Conservation (phyloP, 2,329 filamentous ascomycete genomes). For the Cercospora sp. region DNA sequence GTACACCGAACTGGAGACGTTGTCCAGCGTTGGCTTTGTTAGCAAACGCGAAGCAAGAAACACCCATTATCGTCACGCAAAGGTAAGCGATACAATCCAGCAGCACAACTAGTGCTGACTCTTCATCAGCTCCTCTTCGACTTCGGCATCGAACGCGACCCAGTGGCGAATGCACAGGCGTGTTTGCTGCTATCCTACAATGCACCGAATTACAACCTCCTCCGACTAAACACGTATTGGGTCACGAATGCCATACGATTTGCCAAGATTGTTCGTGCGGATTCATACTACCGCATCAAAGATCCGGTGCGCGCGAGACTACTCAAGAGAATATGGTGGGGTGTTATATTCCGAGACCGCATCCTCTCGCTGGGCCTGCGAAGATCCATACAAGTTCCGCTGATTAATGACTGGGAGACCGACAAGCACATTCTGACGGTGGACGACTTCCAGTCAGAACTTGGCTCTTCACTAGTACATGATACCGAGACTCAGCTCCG, state of each 20-base stretch:
- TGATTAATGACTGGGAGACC: slow-evolving; percentile 24
- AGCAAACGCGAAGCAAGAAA: slow-evolving; percentile 28
- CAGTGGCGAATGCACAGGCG: slow-evolving; percentile 25
- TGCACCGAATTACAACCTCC: slow-evolving; percentile 27
- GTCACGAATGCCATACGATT: slow-evolving; percentile 29
- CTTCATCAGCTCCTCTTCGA: slow-evolving; percentile 24
- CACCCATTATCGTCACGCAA: slow-evolving; percentile 25
- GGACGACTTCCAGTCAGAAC: slow-evolving; percentile 26
- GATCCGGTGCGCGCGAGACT: slow-evolving; percentile 22
- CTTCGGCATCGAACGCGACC: slow-evolving; percentile 26
- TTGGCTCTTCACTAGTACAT: slow-evolving; percentile 27
- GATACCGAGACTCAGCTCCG: slow-evolving; percentile 29
- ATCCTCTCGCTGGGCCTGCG: slow-evolving; percentile 27
- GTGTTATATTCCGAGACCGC: slow-evolving; percentile 26
- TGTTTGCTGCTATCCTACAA: slow-evolving; percentile 26
- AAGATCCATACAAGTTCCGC: slow-evolving; percentile 19
- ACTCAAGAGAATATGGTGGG: slow-evolving; percentile 29
- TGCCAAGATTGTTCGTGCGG: slow-evolving; percentile 24
- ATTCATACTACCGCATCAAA: slow-evolving; percentile 23
- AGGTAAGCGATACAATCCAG: slow-evolving; percentile 7
- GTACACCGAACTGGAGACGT: slow-evolving; percentile 23
- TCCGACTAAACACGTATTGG: slow-evolving; percentile 29
- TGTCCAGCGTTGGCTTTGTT: slow-evolving; percentile 25
- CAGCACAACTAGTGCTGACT: not conserved
- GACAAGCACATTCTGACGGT: slow-evolving; percentile 24